These are phyloP conservation scores for Ascochyta koolunga DNA, from an alignment of 2,329 filamentous ascomycete species.

Conservation along the genomic window DNA sequence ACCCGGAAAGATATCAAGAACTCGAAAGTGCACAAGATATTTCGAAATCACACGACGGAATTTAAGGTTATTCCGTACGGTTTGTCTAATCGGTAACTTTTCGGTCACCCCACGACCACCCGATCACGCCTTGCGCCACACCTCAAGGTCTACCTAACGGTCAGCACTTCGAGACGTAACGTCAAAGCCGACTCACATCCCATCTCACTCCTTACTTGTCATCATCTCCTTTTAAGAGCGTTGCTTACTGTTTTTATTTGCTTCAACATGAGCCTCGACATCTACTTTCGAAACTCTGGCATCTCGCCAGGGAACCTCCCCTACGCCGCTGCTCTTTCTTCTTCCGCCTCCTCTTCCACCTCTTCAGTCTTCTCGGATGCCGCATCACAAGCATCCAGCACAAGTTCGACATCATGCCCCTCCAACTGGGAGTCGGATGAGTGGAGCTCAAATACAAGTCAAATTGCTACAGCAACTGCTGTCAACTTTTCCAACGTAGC, in stretches of 20 bases:
- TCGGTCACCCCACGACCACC: conserved; percentile 50
- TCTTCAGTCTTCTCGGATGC: conserved; percentile 77
- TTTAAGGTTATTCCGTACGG: conserved; percentile 44
- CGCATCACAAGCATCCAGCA: conserved; percentile 72
- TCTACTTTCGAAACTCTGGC: conserved; percentile 41
- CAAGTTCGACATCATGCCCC: conserved; percentile 65
- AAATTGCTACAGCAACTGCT: conserved; percentile 26
- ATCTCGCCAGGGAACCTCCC: conserved; percentile 54
- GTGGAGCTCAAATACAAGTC: conserved; percentile 38
- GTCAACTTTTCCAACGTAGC: conserved; percentile 31
- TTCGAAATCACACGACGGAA: conserved; percentile 44
- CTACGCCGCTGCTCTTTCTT: conserved; percentile 74
- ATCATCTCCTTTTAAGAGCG: conserved; percentile 24
- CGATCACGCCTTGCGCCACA: conserved; percentile 41
- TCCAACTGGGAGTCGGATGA: conserved; percentile 56
- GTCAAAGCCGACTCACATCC: conserved; percentile 36
- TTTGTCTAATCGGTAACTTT: conserved; percentile 49
- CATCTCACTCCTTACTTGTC: conserved; percentile 43
- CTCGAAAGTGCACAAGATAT: conserved; percentile 26
- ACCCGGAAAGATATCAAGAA: conserved; percentile 28
- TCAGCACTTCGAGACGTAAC: conserved; percentile 46
- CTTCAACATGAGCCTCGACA: conserved; percentile 49
- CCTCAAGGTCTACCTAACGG: conserved; percentile 44
- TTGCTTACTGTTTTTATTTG: conserved; percentile 28
- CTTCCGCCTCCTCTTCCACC: conserved; percentile 76